These are phyloP conservation scores for Erythrophleum fordii DNA, from an alignment of 306 rosid species.

Conservation along the genomic window DNA sequence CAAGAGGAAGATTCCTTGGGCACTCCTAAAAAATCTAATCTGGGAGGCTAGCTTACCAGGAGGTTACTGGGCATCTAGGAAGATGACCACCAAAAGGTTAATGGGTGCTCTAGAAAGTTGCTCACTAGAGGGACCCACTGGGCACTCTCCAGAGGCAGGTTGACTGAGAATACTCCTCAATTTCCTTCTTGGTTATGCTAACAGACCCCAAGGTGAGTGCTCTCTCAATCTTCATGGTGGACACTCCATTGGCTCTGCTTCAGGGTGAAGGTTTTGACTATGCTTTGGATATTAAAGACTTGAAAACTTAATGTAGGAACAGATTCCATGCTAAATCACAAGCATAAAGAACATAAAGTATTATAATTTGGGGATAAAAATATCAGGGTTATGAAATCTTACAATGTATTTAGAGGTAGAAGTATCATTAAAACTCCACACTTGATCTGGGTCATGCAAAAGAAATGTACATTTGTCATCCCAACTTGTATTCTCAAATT, in stretches of 20 bases:
- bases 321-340: constrained; percentile 26
- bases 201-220: neutral
- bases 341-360: constrained; percentile 20
- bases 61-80: neutral
- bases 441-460: constrained; percentile 73
- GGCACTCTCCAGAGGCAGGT: neutral
- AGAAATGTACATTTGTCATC: constrained; percentile 76
- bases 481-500: constrained; percentile 64
- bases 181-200: neutral
- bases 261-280: neutral
- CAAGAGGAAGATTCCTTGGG: neutral
- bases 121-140: neutral
- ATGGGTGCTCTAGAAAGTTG: neutral
- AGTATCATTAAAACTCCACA: constrained; percentile 84
- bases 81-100: neutral
- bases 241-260: neutral
- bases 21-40: neutral
- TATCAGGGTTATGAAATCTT: constrained; percentile 49
- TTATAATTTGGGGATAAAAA: constrained; percentile 22
- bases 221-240: neutral
- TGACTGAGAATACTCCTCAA: neutral
- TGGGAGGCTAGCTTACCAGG: neutral
- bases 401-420: constrained; percentile 84
- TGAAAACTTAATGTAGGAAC: neutral
- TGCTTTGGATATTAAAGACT: neutral